A percentile compares a stretch with the other conserved stretches of the same genome.
Conservation (phyloP, 179 eudicot species). For the Nepenthes alata region DNA sequence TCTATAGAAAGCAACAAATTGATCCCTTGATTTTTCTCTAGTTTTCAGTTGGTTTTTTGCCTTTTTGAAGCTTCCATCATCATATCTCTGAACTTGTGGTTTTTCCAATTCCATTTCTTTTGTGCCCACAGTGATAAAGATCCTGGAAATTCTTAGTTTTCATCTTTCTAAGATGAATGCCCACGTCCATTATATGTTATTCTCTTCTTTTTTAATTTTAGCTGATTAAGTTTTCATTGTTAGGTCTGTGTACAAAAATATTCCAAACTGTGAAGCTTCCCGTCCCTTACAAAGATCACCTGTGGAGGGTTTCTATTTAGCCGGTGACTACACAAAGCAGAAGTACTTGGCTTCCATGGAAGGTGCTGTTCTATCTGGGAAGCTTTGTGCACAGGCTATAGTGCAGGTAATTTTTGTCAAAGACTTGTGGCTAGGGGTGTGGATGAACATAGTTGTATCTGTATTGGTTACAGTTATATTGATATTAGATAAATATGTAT, state of each 20-base stretch:
- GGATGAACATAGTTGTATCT: too few species aligned
- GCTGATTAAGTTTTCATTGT: background rate
- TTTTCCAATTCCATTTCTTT: too few species aligned
- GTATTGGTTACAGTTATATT: too few species aligned
- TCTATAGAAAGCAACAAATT: too few species aligned
- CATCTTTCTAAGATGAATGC: too few species aligned
- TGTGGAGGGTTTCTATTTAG: conserved; percentile 75
- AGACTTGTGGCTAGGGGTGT: background rate
- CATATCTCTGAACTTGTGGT: too few species aligned
- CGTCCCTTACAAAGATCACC: conserved; percentile 97
- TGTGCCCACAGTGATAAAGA: background rate
- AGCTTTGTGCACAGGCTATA: conserved; percentile 92
- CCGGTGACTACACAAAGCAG: conserved; percentile 97
- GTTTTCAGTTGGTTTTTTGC: too few species aligned
- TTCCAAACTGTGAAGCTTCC: conserved; percentile 83
- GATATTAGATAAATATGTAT: background rate
- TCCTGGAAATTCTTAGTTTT: too few species aligned
- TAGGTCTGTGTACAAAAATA: conserved; percentile 95
- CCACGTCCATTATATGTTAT: background rate
- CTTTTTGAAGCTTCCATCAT: too few species aligned
- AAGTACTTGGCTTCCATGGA: conserved; percentile 99
- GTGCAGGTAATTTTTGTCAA: conserved; percentile 50
- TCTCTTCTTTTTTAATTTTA: conserved; percentile 1
- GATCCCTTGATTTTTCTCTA: too few species aligned
- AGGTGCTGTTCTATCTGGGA: conserved; percentile 98